These are phyloP conservation scores for Saccharomycopsis amapae DNA, from an alignment of 805 yeast genomes.

Conservation along the genomic window DNA sequence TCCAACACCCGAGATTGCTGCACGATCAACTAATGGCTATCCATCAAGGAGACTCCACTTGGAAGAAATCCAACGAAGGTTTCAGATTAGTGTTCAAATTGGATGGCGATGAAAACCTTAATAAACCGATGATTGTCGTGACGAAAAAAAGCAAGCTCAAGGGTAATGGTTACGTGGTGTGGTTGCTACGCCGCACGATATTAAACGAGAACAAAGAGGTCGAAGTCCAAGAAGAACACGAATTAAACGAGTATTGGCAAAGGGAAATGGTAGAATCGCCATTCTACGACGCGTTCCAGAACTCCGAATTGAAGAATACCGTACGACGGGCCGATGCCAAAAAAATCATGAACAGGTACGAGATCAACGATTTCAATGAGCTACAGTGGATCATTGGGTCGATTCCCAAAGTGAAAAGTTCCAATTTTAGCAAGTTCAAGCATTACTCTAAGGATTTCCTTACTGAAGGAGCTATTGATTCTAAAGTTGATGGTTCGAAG, in stretches of 20 bases:
- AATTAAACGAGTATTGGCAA: slow-evolving; percentile 11
- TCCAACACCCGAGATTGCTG: slow-evolving; percentile 25
- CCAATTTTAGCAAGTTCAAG: slow-evolving; percentile 30
- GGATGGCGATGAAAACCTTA: neutral
- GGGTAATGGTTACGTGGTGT: slow-evolving; percentile 19
- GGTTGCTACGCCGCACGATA: slow-evolving; percentile 15
- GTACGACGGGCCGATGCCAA: slow-evolving; percentile 5
- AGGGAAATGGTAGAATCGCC: slow-evolving; percentile 2
- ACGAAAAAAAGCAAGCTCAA: slow-evolving; percentile 11
- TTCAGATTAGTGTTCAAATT: slow-evolving; percentile 29
- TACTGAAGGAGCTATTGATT: slow-evolving; percentile 9
- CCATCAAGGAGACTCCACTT: slow-evolving; percentile 1
- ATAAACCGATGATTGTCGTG: slow-evolving; percentile 14
- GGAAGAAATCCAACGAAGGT: slow-evolving; percentile 25
- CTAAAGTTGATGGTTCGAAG: slow-evolving; percentile 19
- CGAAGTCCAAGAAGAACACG: slow-evolving; percentile 3
- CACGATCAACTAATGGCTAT: neutral
- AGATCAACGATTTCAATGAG: slow-evolving; percentile 27
- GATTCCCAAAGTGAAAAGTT: slow-evolving; percentile 36
- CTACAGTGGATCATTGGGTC: slow-evolving; percentile 38
- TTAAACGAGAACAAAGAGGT: slow-evolving; percentile 18
- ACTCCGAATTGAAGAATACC: slow-evolving; percentile 1
- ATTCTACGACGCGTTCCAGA: neutral
- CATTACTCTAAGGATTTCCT: slow-evolving; percentile 21
- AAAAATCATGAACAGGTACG: slow-evolving; percentile 26